phyloP scores from a whole-genome alignment of 768 basidiomycete genomes.

The Amanita muscaria region DNA sequence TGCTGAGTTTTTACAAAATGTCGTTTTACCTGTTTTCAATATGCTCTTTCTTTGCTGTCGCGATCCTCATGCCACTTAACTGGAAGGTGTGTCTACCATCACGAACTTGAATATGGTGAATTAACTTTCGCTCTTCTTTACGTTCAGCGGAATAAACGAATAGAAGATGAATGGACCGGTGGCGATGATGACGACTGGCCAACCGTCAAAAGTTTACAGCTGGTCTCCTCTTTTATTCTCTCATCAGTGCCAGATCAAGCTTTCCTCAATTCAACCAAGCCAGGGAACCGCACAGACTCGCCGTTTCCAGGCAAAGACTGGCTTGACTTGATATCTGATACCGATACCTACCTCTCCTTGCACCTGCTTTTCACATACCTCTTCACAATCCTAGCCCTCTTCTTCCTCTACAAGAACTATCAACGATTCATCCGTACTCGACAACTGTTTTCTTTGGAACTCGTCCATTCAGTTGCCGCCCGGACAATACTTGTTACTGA shows the following conservation, averaged over 20 bases:
- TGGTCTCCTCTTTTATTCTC: conserved; percentile 14
- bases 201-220: conserved; percentile 11
- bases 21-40: conserved; percentile 86
- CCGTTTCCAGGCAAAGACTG: conserved; percentile 42
- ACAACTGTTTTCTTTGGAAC: conserved; percentile 89
- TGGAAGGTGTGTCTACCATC: conserved; percentile 59
- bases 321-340: conserved; percentile 86
- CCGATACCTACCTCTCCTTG: conserved; percentile 79
- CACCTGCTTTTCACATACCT: conserved; percentile 93
- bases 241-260: conserved; percentile 23
- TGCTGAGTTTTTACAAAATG: conserved; percentile 94
- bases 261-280: conserved; percentile 5
- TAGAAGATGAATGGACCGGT: conserved; percentile 47
- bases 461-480: conserved; percentile 90
- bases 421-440: conserved; percentile 81
- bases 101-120: too few relatives aligned
- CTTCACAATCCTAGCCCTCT: conserved; percentile 81
- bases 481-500: conserved; percentile 85
- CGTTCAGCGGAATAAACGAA: conserved; percentile 62
- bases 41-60: conserved; percentile 72
- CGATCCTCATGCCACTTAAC: conserved; percentile 93
- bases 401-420: conserved; percentile 86
- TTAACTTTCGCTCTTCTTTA: neutral
- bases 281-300: neutral
- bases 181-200: conserved; percentile 41